Evolutionary conservation across 2,329 filamentous ascomycete species (phyloP), one percentile per base, ranked within the genome.

Genomic region (Arthrocladium fulminans): DNA sequence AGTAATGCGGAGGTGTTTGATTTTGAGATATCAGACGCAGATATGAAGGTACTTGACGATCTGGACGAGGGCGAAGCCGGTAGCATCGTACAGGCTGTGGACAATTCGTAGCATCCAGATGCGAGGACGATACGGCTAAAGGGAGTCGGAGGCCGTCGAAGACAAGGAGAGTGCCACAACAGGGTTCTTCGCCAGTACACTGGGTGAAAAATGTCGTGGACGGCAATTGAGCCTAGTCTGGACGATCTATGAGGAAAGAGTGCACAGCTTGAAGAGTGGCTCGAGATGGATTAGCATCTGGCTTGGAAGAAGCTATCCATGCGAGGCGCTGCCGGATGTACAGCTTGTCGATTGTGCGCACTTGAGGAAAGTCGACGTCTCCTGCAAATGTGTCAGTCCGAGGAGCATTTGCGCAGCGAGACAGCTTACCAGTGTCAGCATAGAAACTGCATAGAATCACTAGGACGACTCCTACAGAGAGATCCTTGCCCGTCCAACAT

Each of bases 211-310:
- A n/a, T n/a, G n/a, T n/a, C n/a, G n/a, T n/a, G n/a, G 8, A 43
- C 8, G 5, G 13, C 3, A 13, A 12, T n/a, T 10, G 3, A 4
- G 29, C 3, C 51, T 40, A 56, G n/a, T 62, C 59, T 29, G 64
- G 65, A 45, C 62, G 59, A 54, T 68, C 65, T 80, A 97, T 90
- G 45, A 97, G 68, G 60, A 87, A 94, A 48, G 86, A 86, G 65
- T 97, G 96, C 3, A 97, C 84, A 57, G 87, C 90, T 66, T 96
- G 89, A 30, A 97, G 69, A 0, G 89, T 96, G 19, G 86, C 76
- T 29, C 92, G 75, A 53, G 83, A 89, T 0, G 90, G 89, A 61
- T 94, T 94, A 2, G 83, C 84, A 56, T 84, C 81, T 1, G 88
- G 84, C 61, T 84, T 83, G 0, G 79, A 79, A 3, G 81, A 83